These are phyloP conservation scores for Platismatia glauca DNA, from an alignment of 495 filamentous ascomycete species.

Conservation along the genomic window DNA sequence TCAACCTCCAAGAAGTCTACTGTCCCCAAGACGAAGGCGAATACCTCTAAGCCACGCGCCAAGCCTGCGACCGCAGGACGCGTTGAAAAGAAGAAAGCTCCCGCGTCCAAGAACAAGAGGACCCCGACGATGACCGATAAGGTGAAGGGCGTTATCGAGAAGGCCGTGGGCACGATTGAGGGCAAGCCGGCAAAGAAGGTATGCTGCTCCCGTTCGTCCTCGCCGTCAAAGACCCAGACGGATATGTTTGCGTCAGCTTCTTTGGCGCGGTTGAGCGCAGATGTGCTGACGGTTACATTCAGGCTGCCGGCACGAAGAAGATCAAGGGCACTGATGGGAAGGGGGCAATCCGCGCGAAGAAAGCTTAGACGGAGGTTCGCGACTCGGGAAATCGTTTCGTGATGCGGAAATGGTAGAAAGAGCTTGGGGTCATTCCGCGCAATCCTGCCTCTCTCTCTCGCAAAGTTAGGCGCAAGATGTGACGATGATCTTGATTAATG, in stretches of 20 bases:
- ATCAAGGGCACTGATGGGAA: slow-evolving; percentile 30
- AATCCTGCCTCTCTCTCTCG: background rate
- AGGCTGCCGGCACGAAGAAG: slow-evolving; percentile 34
- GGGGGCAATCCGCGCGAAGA: slow-evolving; percentile 20
- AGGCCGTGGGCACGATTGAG: slow-evolving; percentile 19
- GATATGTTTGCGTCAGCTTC: background rate
- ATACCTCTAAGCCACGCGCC: slow-evolving; percentile 23
- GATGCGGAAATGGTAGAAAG: background rate
- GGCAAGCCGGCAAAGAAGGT: slow-evolving; percentile 27
- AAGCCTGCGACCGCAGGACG: slow-evolving; percentile 18
- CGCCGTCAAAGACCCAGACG: no score
- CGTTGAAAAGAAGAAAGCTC: slow-evolving; percentile 16
- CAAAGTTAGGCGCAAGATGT: background rate
- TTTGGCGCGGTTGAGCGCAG: background rate
- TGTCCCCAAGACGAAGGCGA: slow-evolving; percentile 20
- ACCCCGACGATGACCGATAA: slow-evolving; percentile 20
- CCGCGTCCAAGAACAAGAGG: slow-evolving; percentile 18
- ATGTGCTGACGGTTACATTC: slow-evolving; percentile 6
- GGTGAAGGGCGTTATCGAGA: slow-evolving; percentile 23
- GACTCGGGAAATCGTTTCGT: background rate
- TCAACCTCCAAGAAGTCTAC: slow-evolving; percentile 17
- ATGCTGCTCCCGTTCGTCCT: slow-evolving; percentile 2
- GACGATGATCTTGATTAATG: background rate
- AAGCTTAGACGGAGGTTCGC: slow-evolving; percentile 1
- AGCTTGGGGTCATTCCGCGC: background rate